Base-by-base conservation (phyloP, 441 rosid species). In the Gossypium schwendimanii region DNA sequence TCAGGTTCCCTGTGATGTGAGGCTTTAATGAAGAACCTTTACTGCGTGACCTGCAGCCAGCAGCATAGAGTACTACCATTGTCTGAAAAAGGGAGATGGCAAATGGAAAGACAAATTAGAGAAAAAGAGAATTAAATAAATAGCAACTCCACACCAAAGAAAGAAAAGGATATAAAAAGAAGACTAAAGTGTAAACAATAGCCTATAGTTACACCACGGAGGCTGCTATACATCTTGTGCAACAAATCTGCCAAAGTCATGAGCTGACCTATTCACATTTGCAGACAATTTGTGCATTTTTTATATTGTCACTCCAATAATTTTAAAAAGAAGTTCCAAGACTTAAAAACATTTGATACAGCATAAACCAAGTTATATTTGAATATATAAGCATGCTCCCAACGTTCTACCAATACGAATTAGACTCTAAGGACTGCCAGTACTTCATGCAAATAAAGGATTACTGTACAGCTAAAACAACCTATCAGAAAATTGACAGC, bases 21-120 rank as follows among this genome's bases (percentile, higher is more conserved):
- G 98, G 90, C 87, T 87, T 94, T 17, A 85, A 79, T 68, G 97
- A 94, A 75, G 98, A 91, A 79, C 86, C 44, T 75, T 79, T 84
- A 86, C 78, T 75, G 50, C 69, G 44, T 18, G 96, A 89, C 75
- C 76, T 87, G 83, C 89, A 77, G 18, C 96, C 97, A 81, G 83
- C 64, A 82, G 79, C 85, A 82, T 82, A 87, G 63, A 91, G 83
- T 17, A 76, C 69, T 53, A 87, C 70, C 6, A 97, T 83, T 63
- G 82, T 91, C 98, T 91, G 79, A 75, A 58, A 68, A 69, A 36
- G 57, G 23, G 64, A 73, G 75, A 70, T 6, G 26, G 28, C 53
- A 23, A 71, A 77, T 12, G 52, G 8, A 24, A 58, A 49, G 50
- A 58, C 62, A 36, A 47, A 76, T 59, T 31, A 21, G 36, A 55